These are phyloP conservation scores for Backusella macrospora DNA, from an alignment of 192 early-diverging fungal genomes.

Conservation along the genomic window DNA sequence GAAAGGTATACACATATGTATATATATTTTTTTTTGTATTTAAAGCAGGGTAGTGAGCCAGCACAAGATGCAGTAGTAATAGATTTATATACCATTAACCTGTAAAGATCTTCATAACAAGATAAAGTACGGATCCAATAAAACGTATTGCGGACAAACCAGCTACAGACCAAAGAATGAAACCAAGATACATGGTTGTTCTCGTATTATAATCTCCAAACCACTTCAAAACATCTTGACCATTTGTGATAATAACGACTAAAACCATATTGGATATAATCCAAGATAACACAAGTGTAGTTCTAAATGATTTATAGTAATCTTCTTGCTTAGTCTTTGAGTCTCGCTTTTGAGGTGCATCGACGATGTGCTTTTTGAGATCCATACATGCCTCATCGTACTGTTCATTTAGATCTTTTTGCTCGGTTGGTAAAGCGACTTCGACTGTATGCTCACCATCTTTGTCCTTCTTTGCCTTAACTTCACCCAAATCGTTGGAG, in stretches of 20 bases:
- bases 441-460: constrained; percentile 49
- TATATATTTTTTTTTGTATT: neutral
- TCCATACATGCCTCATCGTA: constrained; percentile 79
- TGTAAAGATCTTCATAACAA: constrained; percentile 59
- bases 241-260: constrained; percentile 64
- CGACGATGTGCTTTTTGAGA: constrained; percentile 57
- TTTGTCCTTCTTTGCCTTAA: constrained; percentile 50
- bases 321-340: constrained; percentile 52
- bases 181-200: constrained; percentile 52
- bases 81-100: constrained; percentile 43
- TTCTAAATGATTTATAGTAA: constrained; percentile 78
- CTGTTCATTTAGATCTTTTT: constrained; percentile 76
- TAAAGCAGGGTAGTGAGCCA: neutral
- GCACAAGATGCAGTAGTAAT: constrained; percentile 1
- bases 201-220: constrained; percentile 38
- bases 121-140: constrained; percentile 65
- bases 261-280: constrained; percentile 69
- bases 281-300: constrained; percentile 72
- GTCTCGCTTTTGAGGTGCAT: too few relatives aligned
- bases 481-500: constrained; percentile 50
- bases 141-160: constrained; percentile 68
- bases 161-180: constrained; percentile 78
- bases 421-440: constrained; percentile 57
- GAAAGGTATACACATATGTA: constrained; percentile 5
- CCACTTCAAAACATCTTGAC: constrained; percentile 34